Evolutionary conservation across 1,284 basidiomycete species (phyloP).

Genomic region (Flammula alnicola): DNA sequence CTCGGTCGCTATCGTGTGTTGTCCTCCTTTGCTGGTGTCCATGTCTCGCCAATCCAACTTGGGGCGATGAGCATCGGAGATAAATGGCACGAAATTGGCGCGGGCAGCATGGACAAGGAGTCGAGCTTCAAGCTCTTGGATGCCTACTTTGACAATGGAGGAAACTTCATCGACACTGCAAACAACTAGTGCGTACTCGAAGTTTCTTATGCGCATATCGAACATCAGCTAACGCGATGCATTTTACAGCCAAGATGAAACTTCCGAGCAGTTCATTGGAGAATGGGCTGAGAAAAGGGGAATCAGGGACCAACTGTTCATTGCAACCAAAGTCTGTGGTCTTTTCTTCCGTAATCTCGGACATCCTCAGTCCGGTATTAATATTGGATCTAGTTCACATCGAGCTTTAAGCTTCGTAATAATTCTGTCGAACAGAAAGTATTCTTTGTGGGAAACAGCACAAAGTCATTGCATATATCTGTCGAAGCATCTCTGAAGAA

Average conservation of each 20-base stretch:
- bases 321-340: conserved; percentile 3
- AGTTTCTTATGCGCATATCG: too few relatives aligned
- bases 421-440: conserved; percentile 36
- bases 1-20: conserved; percentile 25
- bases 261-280: conserved; percentile 56
- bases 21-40: conserved; percentile 27
- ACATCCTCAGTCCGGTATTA: too few relatives aligned
- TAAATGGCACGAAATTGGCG: conserved; percentile 28
- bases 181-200: conserved; percentile 3
- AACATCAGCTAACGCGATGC: too few relatives aligned
- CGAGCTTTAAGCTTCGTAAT: conserved; percentile 31
- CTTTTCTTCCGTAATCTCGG: not conserved
- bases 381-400: conserved; percentile 33
- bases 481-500: conserved; percentile 56
- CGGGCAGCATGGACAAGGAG: conserved; percentile 50
- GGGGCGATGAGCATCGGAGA: conserved; percentile 60
- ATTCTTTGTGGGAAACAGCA: conserved; percentile 52
- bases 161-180: conserved; percentile 9
- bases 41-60: conserved; percentile 46
- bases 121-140: conserved; percentile 53
- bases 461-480: conserved; percentile 48
- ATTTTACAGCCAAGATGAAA: conserved; percentile 46
- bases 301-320: conserved; percentile 2
- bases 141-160: conserved; percentile 25
- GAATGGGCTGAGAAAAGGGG: conserved; percentile 50